phyloP scores from a whole-genome alignment of 2,329 filamentous ascomycete species.

The Pseudocercospora musae region DNA sequence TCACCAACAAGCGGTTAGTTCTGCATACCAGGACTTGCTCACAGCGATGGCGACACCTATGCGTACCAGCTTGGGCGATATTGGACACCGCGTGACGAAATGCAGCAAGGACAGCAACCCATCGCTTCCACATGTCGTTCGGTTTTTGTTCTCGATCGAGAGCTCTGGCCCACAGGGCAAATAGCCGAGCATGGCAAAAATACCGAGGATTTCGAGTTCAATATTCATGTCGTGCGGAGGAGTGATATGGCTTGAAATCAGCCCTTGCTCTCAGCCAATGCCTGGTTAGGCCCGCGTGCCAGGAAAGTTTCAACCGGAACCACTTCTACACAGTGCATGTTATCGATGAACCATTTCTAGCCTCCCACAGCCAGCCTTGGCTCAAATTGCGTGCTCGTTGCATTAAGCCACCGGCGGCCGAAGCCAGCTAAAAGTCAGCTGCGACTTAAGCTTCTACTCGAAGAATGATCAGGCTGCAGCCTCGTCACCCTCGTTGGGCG shows the following conservation, averaged over 20 bases:
- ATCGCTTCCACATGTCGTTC: too few relatives aligned
- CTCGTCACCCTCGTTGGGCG: not conserved
- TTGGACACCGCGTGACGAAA: too few relatives aligned
- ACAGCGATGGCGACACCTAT: too few relatives aligned
- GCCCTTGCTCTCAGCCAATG: not conserved
- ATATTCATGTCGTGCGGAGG: not conserved
- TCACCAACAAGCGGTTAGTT: too few relatives aligned
- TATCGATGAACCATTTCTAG: not conserved
- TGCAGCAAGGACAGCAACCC: too few relatives aligned
- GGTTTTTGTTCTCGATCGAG: too few relatives aligned
- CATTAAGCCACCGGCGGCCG: too few relatives aligned
- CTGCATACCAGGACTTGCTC: too few relatives aligned
- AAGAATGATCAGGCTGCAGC: not conserved
- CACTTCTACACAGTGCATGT: not conserved
- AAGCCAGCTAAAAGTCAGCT: not conserved
- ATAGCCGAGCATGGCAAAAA: not conserved
- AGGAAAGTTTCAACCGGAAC: not conserved
- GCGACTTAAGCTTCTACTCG: not conserved
- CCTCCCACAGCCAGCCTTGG: not conserved
- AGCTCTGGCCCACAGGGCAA: too few relatives aligned
- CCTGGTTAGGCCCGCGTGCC: not conserved
- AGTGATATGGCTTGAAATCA: not conserved
- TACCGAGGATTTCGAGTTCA: not conserved
- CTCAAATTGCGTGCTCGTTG: not conserved
- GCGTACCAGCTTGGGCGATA: too few relatives aligned